Evolutionary conservation across 495 filamentous ascomycete genomes (phyloP).

Genomic region (Aspergillus sclerotiicarbonarius): DNA sequence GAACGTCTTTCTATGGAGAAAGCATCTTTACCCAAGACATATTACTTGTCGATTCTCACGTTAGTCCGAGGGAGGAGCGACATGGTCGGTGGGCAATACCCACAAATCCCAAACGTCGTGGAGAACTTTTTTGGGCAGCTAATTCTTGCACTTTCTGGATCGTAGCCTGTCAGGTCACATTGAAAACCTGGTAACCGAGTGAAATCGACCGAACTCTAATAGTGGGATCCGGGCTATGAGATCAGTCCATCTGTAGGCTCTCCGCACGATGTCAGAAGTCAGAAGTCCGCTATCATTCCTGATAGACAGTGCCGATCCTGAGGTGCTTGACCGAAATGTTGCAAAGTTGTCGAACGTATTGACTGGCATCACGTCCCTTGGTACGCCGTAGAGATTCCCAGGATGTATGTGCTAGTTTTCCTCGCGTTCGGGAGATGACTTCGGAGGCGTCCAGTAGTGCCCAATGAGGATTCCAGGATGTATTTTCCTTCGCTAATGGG

Average conservation of each 20-base stretch:
- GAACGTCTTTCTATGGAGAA: no score
- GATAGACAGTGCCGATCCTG: no score
- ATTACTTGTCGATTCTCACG: not conserved
- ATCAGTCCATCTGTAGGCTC: not conserved
- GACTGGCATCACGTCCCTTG: no score
- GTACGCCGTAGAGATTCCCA: no score
- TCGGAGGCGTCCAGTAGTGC: conserved; percentile 19
- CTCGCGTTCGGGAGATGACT: conserved; percentile 3
- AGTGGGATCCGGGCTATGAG: not conserved
- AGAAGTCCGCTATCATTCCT: not conserved
- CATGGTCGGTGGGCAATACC: no score
- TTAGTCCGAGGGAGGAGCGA: not conserved
- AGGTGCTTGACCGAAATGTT: no score
- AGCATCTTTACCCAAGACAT: not conserved
- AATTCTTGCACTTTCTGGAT: no score
- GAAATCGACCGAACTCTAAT: not conserved
- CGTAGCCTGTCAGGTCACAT: no score
- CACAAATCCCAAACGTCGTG: no score
- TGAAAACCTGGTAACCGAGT: not conserved
- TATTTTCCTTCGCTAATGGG: conserved; percentile 22
- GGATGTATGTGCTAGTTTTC: conserved; percentile 3
- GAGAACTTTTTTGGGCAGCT: no score
- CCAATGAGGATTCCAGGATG: conserved; percentile 30
- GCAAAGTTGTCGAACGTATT: no score
- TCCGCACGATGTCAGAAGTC: not conserved